Conservation (phyloP, 2,329 filamentous ascomycete species). For the Aureobasidium lini region DNA sequence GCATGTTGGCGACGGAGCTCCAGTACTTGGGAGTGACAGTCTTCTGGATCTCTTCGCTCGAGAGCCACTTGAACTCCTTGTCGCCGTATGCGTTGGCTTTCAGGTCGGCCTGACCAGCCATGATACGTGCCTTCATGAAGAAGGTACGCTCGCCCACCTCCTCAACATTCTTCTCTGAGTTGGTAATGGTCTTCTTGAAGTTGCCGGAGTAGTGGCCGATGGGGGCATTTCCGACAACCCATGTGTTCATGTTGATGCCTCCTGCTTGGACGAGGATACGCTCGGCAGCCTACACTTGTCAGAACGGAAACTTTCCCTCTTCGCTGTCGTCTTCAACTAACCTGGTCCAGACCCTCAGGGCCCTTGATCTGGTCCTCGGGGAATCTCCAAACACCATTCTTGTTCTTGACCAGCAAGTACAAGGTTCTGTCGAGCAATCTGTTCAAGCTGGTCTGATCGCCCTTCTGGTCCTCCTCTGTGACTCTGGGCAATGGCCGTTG, state of each 20-base stretch:
- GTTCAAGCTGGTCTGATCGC: constrained; percentile 72
- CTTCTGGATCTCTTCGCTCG: constrained; percentile 74
- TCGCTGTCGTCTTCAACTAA: constrained; percentile 40
- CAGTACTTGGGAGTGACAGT: constrained; percentile 64
- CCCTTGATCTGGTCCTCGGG: constrained; percentile 62
- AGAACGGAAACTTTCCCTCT: background rate
- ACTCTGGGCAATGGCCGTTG: constrained; percentile 62
- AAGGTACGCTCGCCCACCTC: constrained; percentile 74
- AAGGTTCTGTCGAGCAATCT: constrained; percentile 72
- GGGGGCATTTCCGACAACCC: constrained; percentile 87
- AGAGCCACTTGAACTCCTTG: constrained; percentile 84
- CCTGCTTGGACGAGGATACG: constrained; percentile 69
- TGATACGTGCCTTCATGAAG: constrained; percentile 92
- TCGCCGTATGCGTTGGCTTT: constrained; percentile 63
- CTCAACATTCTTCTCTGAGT: constrained; percentile 27
- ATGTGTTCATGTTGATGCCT: constrained; percentile 96
- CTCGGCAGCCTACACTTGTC: constrained; percentile 64
- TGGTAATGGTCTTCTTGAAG: constrained; percentile 35
- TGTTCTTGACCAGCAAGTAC: constrained; percentile 75
- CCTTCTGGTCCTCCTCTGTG: constrained; percentile 70
- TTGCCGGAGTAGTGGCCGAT: constrained; percentile 68
- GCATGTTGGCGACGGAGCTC: constrained; percentile 69
- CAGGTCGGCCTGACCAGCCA: constrained; percentile 90
- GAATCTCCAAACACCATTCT: constrained; percentile 71
- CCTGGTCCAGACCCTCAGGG: constrained; percentile 74